phyloP scores from a whole-genome alignment of 805 yeast species.

The Pichia heedii region DNA sequence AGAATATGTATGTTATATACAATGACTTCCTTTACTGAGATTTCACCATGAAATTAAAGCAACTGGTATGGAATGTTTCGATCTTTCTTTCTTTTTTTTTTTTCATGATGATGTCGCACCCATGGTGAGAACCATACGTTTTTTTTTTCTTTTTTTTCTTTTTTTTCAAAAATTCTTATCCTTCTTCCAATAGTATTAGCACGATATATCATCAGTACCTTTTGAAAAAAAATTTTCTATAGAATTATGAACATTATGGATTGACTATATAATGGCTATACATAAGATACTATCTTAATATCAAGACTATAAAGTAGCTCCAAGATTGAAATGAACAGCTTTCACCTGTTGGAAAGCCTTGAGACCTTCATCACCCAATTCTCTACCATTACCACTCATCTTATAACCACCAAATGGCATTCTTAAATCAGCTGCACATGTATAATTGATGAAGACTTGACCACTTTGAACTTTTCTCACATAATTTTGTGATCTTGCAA shows the following conservation, averaged over 20 bases:
- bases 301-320: constrained; percentile 22
- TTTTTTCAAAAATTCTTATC: no score
- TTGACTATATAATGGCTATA: no score
- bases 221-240: no score
- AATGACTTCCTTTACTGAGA: no score
- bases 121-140: not conserved
- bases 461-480: constrained; percentile 75
- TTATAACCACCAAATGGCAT: constrained; percentile 94
- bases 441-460: constrained; percentile 85
- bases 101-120: not conserved
- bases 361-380: constrained; percentile 82
- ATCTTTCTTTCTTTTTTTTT: no score
- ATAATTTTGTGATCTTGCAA: constrained; percentile 68
- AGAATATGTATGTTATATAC: no score
- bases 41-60: no score
- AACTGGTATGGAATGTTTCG: no score
- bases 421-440: constrained; percentile 78
- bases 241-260: no score
- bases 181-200: no score
- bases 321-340: constrained; percentile 55
- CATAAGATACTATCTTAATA: no score
- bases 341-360: constrained; percentile 79
- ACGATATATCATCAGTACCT: no score
- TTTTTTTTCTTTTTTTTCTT: not conserved
- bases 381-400: constrained; percentile 88